Evolutionary conservation across 78 protist species (phyloP).

Genomic region (Dictyostelium discoideum): dicty_2.7 NC_007091.3:3686501-3687000

Average conservation of each 20-base stretch:
- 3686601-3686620: constrained; percentile 33
- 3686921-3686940: neutral
- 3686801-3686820: constrained; percentile 44
- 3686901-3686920: constrained; percentile 14
- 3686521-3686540: neutral
- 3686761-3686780: neutral
- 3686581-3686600: neutral
- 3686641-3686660: constrained; percentile 28
- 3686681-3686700: neutral
- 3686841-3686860: neutral
- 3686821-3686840: neutral
- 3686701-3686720: constrained; percentile 26
- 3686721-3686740: constrained; percentile 31
- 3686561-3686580: neutral
- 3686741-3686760: neutral
- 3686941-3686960: constrained; percentile 6
- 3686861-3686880: constrained; percentile 44
- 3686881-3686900: constrained; percentile 56
- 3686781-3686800: constrained; percentile 22
- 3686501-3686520: no score
- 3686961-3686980: constrained; percentile 66
- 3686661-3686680: constrained; percentile 2
- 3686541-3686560: constrained; percentile 43
- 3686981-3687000: constrained; percentile 30
- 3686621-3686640: constrained; percentile 21